A percentile compares a stretch with the other conserved stretches of the same genome.
Evolutionary conservation across 768 basidiomycete genomes (phyloP).

Genomic region (Gymnopilus junonius): DNA sequence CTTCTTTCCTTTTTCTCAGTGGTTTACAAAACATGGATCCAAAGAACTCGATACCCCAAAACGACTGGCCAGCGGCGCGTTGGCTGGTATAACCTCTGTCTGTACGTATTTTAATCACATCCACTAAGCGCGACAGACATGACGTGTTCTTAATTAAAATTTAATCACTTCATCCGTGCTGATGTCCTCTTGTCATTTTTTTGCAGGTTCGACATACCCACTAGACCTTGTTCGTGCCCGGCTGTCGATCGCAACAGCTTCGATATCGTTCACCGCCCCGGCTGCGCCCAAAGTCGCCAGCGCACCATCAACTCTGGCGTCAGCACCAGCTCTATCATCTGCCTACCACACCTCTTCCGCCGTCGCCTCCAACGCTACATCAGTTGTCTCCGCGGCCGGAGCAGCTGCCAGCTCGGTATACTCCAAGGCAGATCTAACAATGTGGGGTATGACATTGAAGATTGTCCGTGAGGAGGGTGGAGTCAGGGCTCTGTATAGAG

Average conservation of each 20-base stretch:
- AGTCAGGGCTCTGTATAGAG: constrained; percentile 83
- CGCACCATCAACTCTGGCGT: constrained; percentile 22
- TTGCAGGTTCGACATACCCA: constrained; percentile 82
- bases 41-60: constrained; percentile 87
- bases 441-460: constrained; percentile 89
- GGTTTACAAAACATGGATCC: constrained; percentile 70
- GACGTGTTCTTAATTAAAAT: not conserved
- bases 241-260: constrained; percentile 92
- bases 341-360: constrained; percentile 61
- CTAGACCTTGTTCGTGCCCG: constrained; percentile 92
- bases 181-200: not conserved
- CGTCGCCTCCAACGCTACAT: constrained; percentile 18
- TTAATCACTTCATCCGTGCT: constrained; percentile 3
- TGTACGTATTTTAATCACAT: constrained; percentile 54
- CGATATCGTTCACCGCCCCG: constrained; percentile 37
- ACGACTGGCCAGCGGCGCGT: constrained; percentile 82
- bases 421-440: constrained; percentile 61
- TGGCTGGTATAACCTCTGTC: constrained; percentile 96
- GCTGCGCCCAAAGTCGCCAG: constrained; percentile 27
- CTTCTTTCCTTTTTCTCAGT: constrained; percentile 38
- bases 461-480: constrained; percentile 95
- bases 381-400: constrained; percentile 11
- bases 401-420: constrained; percentile 38
- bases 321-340: constrained; percentile 43
- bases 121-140: not conserved